Percentiles rank a stretch among this genome's conserved stretches.
Evolutionary conservation across 495 filamentous ascomycete species (phyloP).

Genomic region (Aspergillus leporis): DNA sequence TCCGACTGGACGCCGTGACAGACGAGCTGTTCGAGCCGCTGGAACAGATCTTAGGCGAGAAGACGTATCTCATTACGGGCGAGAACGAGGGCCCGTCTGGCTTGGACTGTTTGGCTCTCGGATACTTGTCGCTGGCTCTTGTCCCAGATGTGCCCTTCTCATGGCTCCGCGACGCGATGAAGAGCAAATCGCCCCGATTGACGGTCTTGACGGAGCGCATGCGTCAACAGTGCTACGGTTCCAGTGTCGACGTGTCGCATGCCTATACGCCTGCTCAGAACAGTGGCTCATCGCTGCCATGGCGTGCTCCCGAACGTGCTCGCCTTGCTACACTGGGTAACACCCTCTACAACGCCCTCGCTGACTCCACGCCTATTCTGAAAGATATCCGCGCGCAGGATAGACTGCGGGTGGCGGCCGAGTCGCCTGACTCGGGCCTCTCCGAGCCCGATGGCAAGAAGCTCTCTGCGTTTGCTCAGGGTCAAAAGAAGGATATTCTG

Average conservation of each 20-base stretch:
- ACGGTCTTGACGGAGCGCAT: conserved; percentile 54
- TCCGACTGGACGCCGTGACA: conserved; percentile 69
- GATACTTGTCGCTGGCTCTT: conserved; percentile 73
- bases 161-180: conserved; percentile 69
- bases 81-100: conserved; percentile 50
- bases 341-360: conserved; percentile 40
- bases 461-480: conserved; percentile 28
- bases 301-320: conserved; percentile 37
- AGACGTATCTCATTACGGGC: conserved; percentile 53
- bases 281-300: conserved; percentile 32
- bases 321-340: conserved; percentile 34
- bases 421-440: conserved; percentile 30
- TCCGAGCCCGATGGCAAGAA: conserved; percentile 26
- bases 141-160: conserved; percentile 67
- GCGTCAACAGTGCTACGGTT: conserved; percentile 41
- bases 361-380: conserved; percentile 43
- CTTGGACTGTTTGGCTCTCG: conserved; percentile 76
- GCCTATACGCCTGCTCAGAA: conserved; percentile 21
- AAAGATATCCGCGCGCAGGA: conserved; percentile 38
- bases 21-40: conserved; percentile 69
- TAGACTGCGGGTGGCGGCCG: conserved; percentile 32
- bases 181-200: conserved; percentile 53
- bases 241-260: conserved; percentile 26
- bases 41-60: conserved; percentile 58
- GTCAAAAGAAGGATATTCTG: conserved; percentile 37